These are phyloP conservation scores for Tilletia walkeri DNA, from an alignment of 1,284 basidiomycete species.

Conservation along the genomic window DNA sequence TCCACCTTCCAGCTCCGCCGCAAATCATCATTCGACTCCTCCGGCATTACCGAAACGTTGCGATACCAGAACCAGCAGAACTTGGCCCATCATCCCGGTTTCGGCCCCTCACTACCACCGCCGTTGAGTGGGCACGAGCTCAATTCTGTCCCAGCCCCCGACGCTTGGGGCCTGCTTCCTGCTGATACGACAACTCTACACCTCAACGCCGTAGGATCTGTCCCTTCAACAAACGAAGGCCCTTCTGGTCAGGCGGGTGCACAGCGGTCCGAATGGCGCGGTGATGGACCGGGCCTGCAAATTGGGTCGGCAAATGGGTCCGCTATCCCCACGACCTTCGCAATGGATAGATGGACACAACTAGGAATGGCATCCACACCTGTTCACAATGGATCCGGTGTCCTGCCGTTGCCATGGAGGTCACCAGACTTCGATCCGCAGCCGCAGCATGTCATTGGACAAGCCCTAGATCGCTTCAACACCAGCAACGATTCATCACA, in stretches of 20 bases:
- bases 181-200: not conserved
- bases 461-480: not conserved
- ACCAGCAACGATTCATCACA: not conserved
- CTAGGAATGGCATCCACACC: too few relatives aligned
- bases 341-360: too few relatives aligned
- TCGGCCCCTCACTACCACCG: not conserved
- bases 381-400: too few relatives aligned
- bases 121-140: conserved; percentile 8
- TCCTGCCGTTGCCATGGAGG: too few relatives aligned
- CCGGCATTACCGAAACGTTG: not conserved
- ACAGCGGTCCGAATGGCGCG: not conserved
- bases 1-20: not conserved
- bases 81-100: not conserved
- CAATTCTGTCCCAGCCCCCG: not conserved
- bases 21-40: conserved; percentile 9
- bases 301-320: too few relatives aligned
- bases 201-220: not conserved
- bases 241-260: too few relatives aligned
- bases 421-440: too few relatives aligned
- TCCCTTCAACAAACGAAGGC: not conserved
- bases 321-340: too few relatives aligned
- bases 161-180: conserved; percentile 3
- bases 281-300: too few relatives aligned
- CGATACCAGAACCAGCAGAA: not conserved
- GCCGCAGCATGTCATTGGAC: too few relatives aligned